Evolutionary conservation across 2,329 filamentous ascomycete species (phyloP), one percentile per base, ranked within the genome.

Genomic region (Arachnomyces sp.): DNA sequence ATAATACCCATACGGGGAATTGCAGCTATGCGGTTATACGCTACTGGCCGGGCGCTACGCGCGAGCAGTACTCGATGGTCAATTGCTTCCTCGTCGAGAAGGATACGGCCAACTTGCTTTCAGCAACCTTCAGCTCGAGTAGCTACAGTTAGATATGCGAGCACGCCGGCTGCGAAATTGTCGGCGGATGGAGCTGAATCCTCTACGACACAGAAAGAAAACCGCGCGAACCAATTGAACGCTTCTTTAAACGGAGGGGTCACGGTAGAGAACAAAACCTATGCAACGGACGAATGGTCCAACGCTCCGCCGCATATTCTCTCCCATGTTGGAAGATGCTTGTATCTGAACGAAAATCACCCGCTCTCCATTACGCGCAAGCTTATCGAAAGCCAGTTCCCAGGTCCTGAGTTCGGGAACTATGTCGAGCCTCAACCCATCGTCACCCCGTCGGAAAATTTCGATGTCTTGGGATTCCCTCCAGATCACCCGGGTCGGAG

Each of bases 381-480:
- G 54, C 82, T 98, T 46, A 93, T 98, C 57, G 86, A 96, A 68
- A 87, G 86, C 40, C 81, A 83, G 46, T 98, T 96, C 60, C 81
- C 86, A 1, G 59, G 60, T 3, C 78, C 84, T 1, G 77, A 74
- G 7, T 95, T 81, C 67, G 79, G 77, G 44, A 80, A 84, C 54
- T 79, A 95, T 70, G 87, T 86, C 56, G 71, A 78, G 39, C 78
- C 89, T 54, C 80, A 83, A 50, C 90, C 92, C 1, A 80, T 95
- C 31, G 92, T 96, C 16, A 81, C 83, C 28, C 84, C 86, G 2
- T 66, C 72, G 8, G 84, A 95, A 58, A 98, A 98, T 62, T 98
- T 98, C 59, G 92, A 98, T 65, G 92, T 89, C n/a, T 72, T 98
- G 6, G 89, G 89, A 33, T 96, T 98, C 58, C 84, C 89, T 0